Evolutionary conservation across 768 basidiomycete genomes (phyloP).

Genomic region (Lactarius trivialis): DNA sequence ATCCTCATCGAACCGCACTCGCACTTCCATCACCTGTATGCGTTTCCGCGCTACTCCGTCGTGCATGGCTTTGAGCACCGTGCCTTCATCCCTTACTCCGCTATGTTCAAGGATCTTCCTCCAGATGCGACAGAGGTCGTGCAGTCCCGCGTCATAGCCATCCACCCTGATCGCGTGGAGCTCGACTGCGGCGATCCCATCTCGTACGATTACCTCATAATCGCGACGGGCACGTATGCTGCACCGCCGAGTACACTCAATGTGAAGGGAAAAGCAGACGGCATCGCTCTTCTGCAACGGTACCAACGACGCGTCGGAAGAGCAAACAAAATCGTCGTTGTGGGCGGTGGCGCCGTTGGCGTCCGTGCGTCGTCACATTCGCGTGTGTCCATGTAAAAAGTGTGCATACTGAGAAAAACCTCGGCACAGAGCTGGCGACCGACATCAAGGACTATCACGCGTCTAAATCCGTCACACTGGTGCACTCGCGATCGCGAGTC

Average conservation of each 20-base stretch:
- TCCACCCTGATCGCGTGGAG: slow-evolving; percentile 24
- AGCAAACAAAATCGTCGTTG: slow-evolving; percentile 30
- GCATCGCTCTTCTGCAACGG: slow-evolving; percentile 25
- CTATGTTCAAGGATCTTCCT: slow-evolving; percentile 25
- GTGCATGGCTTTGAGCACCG: slow-evolving; percentile 27
- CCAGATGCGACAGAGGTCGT: slow-evolving; percentile 26
- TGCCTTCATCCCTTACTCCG: slow-evolving; percentile 32
- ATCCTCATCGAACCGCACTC: slow-evolving; percentile 33
- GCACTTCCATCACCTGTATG: slow-evolving; percentile 33
- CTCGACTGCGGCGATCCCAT: slow-evolving; percentile 26
- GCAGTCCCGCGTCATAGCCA: slow-evolving; percentile 21
- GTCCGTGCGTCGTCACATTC: slow-evolving; percentile 27
- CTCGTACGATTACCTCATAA: slow-evolving; percentile 31
- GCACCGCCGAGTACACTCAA: slow-evolving; percentile 20
- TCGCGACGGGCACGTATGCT: slow-evolving; percentile 33
- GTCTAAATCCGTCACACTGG: slow-evolving; percentile 25
- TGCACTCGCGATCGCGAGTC: slow-evolving; percentile 26
- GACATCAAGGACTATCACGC: slow-evolving; percentile 27
- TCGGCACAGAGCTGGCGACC: slow-evolving; percentile 26
- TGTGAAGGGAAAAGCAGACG: slow-evolving; percentile 25
- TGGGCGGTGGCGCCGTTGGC: slow-evolving; percentile 37
- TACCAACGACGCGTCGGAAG: slow-evolving; percentile 30
- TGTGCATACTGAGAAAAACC: neutral
- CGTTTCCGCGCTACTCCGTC: slow-evolving; percentile 31
- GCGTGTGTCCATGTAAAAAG: neutral